Evolutionary conservation across 2,329 filamentous ascomycete genomes (phyloP), one percentile per base, ranked within the genome.

Genomic region (Ophiostoma australiae): DNA sequence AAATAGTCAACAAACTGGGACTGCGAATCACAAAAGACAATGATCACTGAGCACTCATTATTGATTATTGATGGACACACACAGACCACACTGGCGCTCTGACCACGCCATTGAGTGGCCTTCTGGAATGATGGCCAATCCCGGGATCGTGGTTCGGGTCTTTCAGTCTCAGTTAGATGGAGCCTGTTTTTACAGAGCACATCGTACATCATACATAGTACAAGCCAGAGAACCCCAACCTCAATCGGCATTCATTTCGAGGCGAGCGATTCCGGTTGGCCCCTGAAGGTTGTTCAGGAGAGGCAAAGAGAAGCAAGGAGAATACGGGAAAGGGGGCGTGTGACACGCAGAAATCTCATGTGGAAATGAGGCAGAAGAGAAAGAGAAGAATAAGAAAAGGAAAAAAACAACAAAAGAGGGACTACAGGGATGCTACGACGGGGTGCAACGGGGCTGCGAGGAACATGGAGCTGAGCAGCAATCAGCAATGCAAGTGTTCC

Each of bases 111-210:
- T 15, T 23, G 17, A 58, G 10, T 13, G 0, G n/a, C 23, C 44
- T 48, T 48, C 17, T 48, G 17, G 44, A 48, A 48, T 48, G 44
- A 48, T 37, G 61, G 17, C 61, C 27, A 31, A n/a, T 37, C 61
- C 48, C 52, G 35, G 55, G 55, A 71, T 65, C 48, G 52, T 55
- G 39, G 52, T 71, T 67, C 37, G 66, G 41, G 66, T 39, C 20
- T 65, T 58, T 1, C 3, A n/a, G 17, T 65, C 61, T 31, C 31
- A 31, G n/a, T 8, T 20, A 0, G 6, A 31, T 31, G 61, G 13
- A 17, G 31, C 27, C 31, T 37, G 31, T 37, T 37, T n/a, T n/a
- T 37, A 65, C 31, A 20, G 15, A 65, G 48, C 20, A 20, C 48
- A 4, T 7, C 6, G 48, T 41, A 41, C 39, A 13, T 4, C 13